Percentiles rank a stretch among this genome's conserved stretches.
Conservation (phyloP, 176 grass and related monocot genomes). For the Microstegium vimineum region DNA sequence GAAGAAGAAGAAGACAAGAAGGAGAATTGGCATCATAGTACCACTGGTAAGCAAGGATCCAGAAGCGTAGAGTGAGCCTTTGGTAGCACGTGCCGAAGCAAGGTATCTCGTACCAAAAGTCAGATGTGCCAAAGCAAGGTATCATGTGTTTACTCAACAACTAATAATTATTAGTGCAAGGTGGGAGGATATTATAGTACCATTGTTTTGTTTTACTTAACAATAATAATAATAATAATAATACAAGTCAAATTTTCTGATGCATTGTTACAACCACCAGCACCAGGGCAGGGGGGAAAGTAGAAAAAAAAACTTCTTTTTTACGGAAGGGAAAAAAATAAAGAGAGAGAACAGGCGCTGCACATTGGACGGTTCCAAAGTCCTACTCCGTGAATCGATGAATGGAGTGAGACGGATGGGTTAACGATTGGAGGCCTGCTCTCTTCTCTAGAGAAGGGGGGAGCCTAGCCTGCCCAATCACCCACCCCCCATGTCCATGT, state of each 20-base stretch:
- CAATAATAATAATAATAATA: neutral
- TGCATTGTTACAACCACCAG: neutral
- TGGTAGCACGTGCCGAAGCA: neutral
- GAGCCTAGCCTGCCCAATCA: too few relatives aligned
- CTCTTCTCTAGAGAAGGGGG: neutral
- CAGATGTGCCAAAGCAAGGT: constrained; percentile 12
- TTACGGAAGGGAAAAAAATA: too few relatives aligned
- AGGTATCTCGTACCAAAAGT: neutral
- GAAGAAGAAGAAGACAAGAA: too few relatives aligned
- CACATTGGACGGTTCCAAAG: neutral
- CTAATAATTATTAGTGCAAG: neutral
- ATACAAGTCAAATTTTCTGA: neutral
- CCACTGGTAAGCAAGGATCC: neutral
- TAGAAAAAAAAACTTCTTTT: too few relatives aligned
- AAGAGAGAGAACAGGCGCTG: neutral
- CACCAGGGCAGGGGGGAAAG: too few relatives aligned
- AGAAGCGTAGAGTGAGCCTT: neutral
- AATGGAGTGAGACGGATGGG: neutral
- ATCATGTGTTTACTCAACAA: neutral
- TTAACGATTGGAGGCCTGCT: neutral
- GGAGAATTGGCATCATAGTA: neutral
- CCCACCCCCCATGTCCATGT: neutral
- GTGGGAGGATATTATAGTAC: too few relatives aligned
- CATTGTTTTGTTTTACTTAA: neutral
- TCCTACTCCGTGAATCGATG: neutral